These are phyloP conservation scores for Trichocladium uniseriatum DNA, from an alignment of 495 filamentous ascomycete species.

Conservation along the genomic window DNA sequence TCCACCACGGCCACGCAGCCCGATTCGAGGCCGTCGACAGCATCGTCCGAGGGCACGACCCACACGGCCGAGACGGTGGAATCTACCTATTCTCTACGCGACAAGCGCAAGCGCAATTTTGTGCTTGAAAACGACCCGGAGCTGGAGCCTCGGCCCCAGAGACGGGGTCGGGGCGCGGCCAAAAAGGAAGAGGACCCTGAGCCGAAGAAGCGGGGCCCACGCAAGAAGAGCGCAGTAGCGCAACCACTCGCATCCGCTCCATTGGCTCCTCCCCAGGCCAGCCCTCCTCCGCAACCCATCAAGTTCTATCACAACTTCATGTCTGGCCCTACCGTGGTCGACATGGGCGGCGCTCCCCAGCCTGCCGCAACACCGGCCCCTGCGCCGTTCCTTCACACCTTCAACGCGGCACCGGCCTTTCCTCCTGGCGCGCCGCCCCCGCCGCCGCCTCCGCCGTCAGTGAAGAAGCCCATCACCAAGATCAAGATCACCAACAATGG, in stretches of 20 bases:
- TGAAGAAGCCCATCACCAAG: conserved; percentile 26
- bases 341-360: conserved; percentile 4
- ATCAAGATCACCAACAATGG: conserved; percentile 26
- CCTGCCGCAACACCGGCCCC: conserved; percentile 9
- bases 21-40: conserved; percentile 28
- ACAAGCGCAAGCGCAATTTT: conserved; percentile 31
- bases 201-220: conserved; percentile 18
- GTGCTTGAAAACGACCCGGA: conserved; percentile 29
- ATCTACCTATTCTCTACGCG: conserved; percentile 30
- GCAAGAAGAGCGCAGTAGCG: conserved; percentile 14
- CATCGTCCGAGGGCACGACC: conserved; percentile 20
- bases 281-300: conserved; percentile 13
- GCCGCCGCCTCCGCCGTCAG: conserved; percentile 16
- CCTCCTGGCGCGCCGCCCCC: conserved; percentile 12
- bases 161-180: conserved; percentile 11
- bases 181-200: conserved; percentile 10
- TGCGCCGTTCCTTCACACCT: conserved; percentile 26
- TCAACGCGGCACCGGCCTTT: conserved; percentile 18
- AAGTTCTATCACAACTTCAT: conserved; percentile 17
- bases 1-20: conserved; percentile 15
- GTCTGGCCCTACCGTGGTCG: not conserved
- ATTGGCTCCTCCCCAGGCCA: conserved; percentile 5
- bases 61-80: conserved; percentile 26
- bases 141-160: conserved; percentile 17
- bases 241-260: conserved; percentile 12